Base-by-base conservation (phyloP, 108 stramenopile genomes). In the Pseudonitzschia multistriata region DNA sequence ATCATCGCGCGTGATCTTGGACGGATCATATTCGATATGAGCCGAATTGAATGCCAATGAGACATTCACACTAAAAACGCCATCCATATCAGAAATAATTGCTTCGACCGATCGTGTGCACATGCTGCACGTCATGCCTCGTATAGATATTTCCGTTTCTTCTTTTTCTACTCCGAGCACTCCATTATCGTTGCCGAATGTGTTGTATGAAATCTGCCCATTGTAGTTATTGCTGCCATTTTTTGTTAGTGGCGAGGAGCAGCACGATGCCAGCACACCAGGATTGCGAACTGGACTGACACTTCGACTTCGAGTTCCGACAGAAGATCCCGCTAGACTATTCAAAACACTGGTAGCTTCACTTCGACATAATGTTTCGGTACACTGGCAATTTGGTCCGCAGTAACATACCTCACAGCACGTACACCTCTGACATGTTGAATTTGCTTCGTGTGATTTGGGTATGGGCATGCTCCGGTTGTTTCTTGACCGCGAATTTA, bases 41-140 rank as follows among this genome's bases (percentile, higher is more conserved):
- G 78, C 83, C 21, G 59, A 59, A 57, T 84, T 56, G 22, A 77
- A 78, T 22, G 83, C 40, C 70, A 84, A 49, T 5, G 67, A 65
- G 39, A 84, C 77, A 15, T 49, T 22, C n/a, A 71, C 72, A 3
- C 11, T 10, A 14, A 34, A 3, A 19, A 83, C 82, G 5, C 66
- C 74, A 8, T 56, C 28, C 2, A 70, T 25, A 15, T 3, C 22
- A 8, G 53, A 17, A 39, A 83, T 24, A 2, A 72, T 57, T 59
- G 31, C 37, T 11, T 54, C 57, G 33, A 83, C 60, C 11, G 73
- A 69, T 55, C 72, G 57, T 50, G 48, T 69, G 52, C 83, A 84
- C 77, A 84, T 79, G 59, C 63, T 69, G 62, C 83, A 84, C 19
- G 83, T 81, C 83, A 84, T 84, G 13, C 83, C 83, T 11, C 24